Evolutionary conservation across 1,284 basidiomycete genomes (phyloP).

Genomic region (Puccinia hordei): DNA sequence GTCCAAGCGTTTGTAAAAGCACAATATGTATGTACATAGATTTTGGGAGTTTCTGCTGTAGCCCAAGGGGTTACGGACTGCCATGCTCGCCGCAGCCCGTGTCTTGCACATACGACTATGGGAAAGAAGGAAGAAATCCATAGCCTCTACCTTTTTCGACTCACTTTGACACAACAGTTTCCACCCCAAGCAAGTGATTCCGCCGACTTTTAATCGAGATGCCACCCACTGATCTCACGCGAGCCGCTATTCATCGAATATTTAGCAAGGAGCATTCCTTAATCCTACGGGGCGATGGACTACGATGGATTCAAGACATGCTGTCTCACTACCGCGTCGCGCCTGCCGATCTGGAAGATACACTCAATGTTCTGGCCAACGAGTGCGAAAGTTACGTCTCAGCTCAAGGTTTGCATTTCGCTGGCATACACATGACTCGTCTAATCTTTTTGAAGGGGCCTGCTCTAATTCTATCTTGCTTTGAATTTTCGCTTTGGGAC

Average conservation of each 20-base stretch:
- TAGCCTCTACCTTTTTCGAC: no score
- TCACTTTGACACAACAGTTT: no score
- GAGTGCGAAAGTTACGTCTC: conserved; percentile 33
- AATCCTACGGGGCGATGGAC: conserved; percentile 40
- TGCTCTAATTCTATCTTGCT: neutral
- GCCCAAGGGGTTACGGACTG: no score
- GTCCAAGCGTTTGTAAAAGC: no score
- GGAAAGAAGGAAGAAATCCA: no score
- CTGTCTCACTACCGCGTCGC: conserved; percentile 39
- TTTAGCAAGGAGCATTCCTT: conserved; percentile 46
- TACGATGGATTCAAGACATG: conserved; percentile 50
- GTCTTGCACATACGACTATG: no score
- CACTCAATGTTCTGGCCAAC: conserved; percentile 41
- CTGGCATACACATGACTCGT: neutral
- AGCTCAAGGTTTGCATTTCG: conserved; percentile 8
- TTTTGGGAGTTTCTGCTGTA: no score
- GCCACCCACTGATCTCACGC: conserved; percentile 13
- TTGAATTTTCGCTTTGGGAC: neutral
- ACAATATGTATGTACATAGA: no score
- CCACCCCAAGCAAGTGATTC: no score
- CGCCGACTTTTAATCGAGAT: no score
- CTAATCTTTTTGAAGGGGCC: neutral
- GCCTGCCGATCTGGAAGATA: conserved; percentile 45
- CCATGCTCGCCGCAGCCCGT: no score
- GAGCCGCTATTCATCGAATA: conserved; percentile 43